Conservation (phyloP, 140 eudicot species). For the Cichorium intybus region DNA sequence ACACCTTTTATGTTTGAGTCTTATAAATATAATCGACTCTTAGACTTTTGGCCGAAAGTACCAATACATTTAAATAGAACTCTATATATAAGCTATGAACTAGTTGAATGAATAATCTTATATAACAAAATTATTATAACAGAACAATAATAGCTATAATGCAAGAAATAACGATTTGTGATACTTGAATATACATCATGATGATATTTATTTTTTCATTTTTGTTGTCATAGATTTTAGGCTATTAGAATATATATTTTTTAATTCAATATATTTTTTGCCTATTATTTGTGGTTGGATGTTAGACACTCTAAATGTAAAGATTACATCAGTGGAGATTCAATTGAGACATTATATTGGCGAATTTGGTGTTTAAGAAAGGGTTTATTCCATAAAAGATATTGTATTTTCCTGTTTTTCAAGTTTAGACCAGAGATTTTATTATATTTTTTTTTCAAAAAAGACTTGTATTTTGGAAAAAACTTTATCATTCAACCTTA, state of each 20-base stretch:
- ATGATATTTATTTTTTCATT: neutral
- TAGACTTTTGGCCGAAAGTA: neutral
- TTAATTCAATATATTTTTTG: neutral
- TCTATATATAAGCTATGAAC: neutral
- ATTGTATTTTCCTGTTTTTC: no score
- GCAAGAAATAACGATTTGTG: neutral
- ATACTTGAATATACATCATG: neutral
- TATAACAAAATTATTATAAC: neutral
- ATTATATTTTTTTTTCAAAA: no score
- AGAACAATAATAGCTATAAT: neutral
- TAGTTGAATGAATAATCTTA: neutral
- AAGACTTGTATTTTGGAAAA: no score
- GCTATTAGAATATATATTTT: neutral
- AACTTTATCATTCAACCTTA: no score
- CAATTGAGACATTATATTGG: no score
- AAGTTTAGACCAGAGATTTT: no score
- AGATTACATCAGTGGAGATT: no score
- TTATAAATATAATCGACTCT: neutral
- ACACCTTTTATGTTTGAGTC: neutral
- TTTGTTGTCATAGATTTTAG: neutral
- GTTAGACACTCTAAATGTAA: neutral
- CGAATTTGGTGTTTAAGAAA: no score
- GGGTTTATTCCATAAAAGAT: no score
- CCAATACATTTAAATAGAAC: neutral
- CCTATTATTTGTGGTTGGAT: neutral